A percentile compares a stretch with the other conserved stretches of the same genome.
Conservation (phyloP, 176 grass and related monocot genomes). For the Aegilops umbellulata region DNA sequence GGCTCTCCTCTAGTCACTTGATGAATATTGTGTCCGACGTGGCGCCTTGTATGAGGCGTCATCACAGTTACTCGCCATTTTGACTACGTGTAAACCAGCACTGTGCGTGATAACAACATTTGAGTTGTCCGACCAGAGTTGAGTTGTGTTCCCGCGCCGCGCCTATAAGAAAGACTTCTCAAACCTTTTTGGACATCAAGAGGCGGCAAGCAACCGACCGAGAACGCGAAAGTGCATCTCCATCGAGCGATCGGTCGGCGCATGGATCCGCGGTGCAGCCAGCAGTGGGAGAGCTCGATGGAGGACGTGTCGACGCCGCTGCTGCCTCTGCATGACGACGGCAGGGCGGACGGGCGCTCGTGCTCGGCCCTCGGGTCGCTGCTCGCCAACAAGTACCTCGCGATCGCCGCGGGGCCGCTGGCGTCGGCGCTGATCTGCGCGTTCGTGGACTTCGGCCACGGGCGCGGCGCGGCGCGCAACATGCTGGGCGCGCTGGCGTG, state of each 20-base stretch:
- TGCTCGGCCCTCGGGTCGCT: slow-evolving; percentile 5
- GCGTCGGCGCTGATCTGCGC: slow-evolving; percentile 44
- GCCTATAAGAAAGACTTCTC: slow-evolving; percentile 1
- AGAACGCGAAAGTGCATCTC: neutral
- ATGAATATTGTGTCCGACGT: neutral
- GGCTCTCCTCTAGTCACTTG: too few relatives aligned
- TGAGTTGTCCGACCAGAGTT: neutral
- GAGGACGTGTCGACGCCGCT: slow-evolving; percentile 48
- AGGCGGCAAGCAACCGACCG: neutral
- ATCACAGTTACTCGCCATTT: neutral
- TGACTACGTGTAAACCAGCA: too few relatives aligned
- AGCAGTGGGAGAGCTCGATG: slow-evolving; percentile 13
- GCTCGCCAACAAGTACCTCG: slow-evolving; percentile 42
- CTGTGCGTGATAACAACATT: neutral
- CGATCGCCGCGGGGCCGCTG: slow-evolving; percentile 51
- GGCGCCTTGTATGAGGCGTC: neutral
- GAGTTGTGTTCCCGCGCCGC: neutral
- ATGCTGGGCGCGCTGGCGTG: slow-evolving; percentile 82
- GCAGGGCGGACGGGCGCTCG: neutral
- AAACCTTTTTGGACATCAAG: neutral
- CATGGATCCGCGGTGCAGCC: slow-evolving; percentile 33
- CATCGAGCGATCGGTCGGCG: neutral
- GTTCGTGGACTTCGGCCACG: slow-evolving; percentile 40
- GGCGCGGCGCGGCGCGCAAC: slow-evolving; percentile 44
- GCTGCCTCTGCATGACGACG: neutral